Percentiles rank a stretch among this genome's conserved stretches.
phyloP scores from a whole-genome alignment of 257 asterid species.

The Fraxinus americana region DNA sequence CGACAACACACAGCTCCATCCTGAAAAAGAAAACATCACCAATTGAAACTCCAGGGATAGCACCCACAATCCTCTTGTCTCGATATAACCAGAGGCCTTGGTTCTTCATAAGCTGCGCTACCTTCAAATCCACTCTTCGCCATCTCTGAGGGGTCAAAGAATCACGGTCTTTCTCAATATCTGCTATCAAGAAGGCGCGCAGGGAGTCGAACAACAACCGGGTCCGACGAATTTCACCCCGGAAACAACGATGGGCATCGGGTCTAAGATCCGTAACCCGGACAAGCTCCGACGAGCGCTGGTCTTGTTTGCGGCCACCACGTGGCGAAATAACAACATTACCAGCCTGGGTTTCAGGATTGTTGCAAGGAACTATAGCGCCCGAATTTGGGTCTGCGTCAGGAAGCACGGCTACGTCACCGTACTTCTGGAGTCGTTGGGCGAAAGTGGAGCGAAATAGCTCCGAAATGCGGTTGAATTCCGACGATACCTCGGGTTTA shows the following conservation, averaged over 20 bases:
- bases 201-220: constrained; percentile 74
- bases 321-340: constrained; percentile 39
- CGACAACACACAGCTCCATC: constrained; percentile 83
- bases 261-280: constrained; percentile 66
- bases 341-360: constrained; percentile 35
- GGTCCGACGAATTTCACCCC: constrained; percentile 51
- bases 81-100: constrained; percentile 71
- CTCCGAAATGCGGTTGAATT: constrained; percentile 50
- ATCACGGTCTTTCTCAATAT: constrained; percentile 49
- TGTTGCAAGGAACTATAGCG: constrained; percentile 51
- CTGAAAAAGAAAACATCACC: constrained; percentile 85
- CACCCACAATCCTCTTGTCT: constrained; percentile 80
- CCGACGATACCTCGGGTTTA: constrained; percentile 39
- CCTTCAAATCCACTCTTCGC: constrained; percentile 66
- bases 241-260: constrained; percentile 51
- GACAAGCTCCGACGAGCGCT: constrained; percentile 77
- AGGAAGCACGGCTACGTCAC: constrained; percentile 25
- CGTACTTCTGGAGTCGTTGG: constrained; percentile 16
- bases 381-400: constrained; percentile 39
- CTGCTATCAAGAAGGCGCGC: constrained; percentile 49
- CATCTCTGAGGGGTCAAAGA: constrained; percentile 25
- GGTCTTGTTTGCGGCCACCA: constrained; percentile 32
- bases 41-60: constrained; percentile 67
- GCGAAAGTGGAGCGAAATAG: constrained; percentile 43
- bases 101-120: constrained; percentile 57